phyloP scores from a whole-genome alignment of 2,329 filamentous ascomycete species.

The Fusarium tuaranense region DNA sequence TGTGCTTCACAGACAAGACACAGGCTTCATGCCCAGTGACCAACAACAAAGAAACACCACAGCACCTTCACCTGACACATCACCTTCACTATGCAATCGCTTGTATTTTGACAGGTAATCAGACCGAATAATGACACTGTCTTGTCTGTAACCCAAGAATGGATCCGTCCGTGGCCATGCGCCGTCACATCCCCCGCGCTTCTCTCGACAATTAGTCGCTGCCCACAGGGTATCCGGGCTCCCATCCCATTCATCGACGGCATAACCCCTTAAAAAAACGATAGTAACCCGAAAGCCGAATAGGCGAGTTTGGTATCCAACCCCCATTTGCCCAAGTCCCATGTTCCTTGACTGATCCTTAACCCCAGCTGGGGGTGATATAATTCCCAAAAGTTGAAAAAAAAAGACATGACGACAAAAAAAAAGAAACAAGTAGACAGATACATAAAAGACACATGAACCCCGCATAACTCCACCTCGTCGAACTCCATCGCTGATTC shows the following conservation, averaged over 20 bases:
- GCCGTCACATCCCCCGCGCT: conserved; percentile 23
- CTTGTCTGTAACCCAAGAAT: conserved; percentile 32
- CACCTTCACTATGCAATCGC: conserved; percentile 15
- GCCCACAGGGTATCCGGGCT: conserved; percentile 44
- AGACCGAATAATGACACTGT: conserved; percentile 24
- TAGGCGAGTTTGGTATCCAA: conserved; percentile 37
- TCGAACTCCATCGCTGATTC: conserved; percentile 51
- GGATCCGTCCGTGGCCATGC: conserved; percentile 22
- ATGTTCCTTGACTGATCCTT: conserved; percentile 23
- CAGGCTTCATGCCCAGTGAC: background rate
- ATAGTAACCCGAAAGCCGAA: conserved; percentile 29
- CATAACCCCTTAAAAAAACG: conserved; percentile 39
- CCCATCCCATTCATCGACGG: conserved; percentile 41
- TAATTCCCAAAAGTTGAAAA: conserved; percentile 18
- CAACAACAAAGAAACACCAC: background rate
- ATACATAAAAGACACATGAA: conserved; percentile 29
- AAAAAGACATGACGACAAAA: conserved; percentile 12
- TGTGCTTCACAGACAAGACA: background rate
- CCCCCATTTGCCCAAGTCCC: conserved; percentile 26
- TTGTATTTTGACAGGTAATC: conserved; percentile 36
- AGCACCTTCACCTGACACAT: background rate
- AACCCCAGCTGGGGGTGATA: conserved; percentile 31
- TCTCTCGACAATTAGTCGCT: conserved; percentile 42
- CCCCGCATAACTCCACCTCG: conserved; percentile 43
- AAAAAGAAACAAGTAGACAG: conserved; percentile 26